These are phyloP conservation scores for Lentinus tigrinus DNA, from an alignment of 768 basidiomycete genomes.

Conservation along the genomic window DNA sequence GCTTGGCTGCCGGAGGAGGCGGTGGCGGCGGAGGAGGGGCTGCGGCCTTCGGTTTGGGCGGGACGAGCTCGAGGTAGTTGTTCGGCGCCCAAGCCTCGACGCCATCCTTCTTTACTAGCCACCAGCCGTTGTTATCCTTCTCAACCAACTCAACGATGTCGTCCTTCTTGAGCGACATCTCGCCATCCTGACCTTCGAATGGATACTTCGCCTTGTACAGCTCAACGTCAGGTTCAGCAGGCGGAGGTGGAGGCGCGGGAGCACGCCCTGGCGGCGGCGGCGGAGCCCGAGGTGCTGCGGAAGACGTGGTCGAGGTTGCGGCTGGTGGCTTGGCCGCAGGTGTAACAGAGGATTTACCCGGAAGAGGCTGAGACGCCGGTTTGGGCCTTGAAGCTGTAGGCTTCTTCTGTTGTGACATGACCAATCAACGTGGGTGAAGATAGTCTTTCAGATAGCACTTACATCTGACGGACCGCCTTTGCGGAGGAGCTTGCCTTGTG, in stretches of 20 bases:
- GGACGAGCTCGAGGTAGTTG: conserved; percentile 85
- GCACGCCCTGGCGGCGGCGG: conserved; percentile 40
- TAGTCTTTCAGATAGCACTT: conserved; percentile 12
- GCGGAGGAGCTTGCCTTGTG: conserved; percentile 76
- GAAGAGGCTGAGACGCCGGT: conserved; percentile 64
- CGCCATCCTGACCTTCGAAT: conserved; percentile 92
- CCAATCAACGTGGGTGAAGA: neutral
- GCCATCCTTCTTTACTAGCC: conserved; percentile 85
- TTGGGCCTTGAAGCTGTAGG: conserved; percentile 40
- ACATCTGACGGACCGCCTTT: conserved; percentile 69
- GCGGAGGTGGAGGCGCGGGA: conserved; percentile 41
- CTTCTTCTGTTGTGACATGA: conserved; percentile 38
- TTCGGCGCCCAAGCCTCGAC: conserved; percentile 94
- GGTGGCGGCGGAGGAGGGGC: conserved; percentile 75
- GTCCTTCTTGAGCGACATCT: conserved; percentile 87
- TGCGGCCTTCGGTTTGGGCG: conserved; percentile 60
- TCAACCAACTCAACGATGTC: conserved; percentile 89
- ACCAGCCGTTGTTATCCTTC: conserved; percentile 97
- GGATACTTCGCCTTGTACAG: conserved; percentile 86
- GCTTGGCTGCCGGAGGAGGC: conserved; percentile 40
- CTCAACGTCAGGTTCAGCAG: conserved; percentile 62
- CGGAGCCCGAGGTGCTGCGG: conserved; percentile 43
- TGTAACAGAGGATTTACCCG: conserved; percentile 50
- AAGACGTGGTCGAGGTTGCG: conserved; percentile 32
- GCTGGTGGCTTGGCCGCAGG: conserved; percentile 34